These are phyloP conservation scores for Malassezia furfur DNA, from an alignment of 1,284 basidiomycete species.

Conservation along the genomic window DNA sequence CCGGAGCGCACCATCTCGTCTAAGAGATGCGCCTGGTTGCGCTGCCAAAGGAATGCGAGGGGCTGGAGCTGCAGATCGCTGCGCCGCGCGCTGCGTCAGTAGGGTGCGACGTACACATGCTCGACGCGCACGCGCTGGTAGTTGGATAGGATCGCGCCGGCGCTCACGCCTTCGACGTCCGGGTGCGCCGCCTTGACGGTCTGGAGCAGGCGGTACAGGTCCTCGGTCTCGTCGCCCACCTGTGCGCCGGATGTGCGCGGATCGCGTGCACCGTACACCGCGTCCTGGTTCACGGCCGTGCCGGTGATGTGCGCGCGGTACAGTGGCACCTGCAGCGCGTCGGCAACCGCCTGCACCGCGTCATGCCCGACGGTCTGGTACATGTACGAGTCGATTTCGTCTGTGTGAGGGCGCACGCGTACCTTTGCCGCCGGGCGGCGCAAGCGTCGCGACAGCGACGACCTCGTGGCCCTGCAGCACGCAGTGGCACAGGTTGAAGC, in stretches of 20 bases:
- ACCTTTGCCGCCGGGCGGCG: conserved; percentile 64
- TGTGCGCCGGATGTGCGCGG: conserved; percentile 46
- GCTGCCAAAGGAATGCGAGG: conserved; percentile 87
- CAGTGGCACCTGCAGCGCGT: conserved; percentile 75
- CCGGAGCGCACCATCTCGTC: conserved; percentile 74
- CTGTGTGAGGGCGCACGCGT: conserved; percentile 51
- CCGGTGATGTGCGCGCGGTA: conserved; percentile 73
- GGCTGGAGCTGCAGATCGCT: conserved; percentile 64
- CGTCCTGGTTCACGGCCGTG: conserved; percentile 66
- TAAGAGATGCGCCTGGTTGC: conserved; percentile 72
- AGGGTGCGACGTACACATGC: conserved; percentile 63
- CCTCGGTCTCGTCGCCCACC: conserved; percentile 87
- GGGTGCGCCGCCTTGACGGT: conserved; percentile 64
- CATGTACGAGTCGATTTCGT: conserved; percentile 96
- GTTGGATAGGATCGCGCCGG: conserved; percentile 92
- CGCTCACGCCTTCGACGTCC: conserved; percentile 75
- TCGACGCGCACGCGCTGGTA: conserved; percentile 95
- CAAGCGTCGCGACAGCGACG: conserved; percentile 76
- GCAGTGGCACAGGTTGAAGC: conserved; percentile 89
- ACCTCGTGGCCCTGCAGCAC: conserved; percentile 75
- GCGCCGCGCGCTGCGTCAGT: conserved; percentile 6
- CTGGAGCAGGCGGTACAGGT: conserved; percentile 68
- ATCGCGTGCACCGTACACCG: conserved; percentile 65
- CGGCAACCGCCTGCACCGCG: conserved; percentile 75
- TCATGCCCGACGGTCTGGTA: conserved; percentile 98